Evolutionary conservation across 2,329 filamentous ascomycete genomes (phyloP).

Genomic region (Pseudofabraea citricarpa): DNA sequence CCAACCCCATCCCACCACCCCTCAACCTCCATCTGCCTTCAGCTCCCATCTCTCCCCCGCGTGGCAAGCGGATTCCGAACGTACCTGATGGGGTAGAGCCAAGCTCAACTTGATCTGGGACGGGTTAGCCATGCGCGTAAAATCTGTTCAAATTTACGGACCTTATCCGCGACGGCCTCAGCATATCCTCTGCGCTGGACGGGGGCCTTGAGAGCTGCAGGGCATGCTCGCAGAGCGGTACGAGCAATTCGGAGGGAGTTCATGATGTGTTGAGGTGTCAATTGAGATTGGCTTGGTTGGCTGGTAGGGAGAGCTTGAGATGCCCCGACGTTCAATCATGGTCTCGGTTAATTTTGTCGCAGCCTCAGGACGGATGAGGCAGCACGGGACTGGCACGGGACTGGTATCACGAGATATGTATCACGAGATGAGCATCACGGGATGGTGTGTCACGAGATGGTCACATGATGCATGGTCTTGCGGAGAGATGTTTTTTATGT

Average conservation of each 20-base stretch:
- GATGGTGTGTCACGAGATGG: no score
- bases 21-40: conserved; percentile 1
- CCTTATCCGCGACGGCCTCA: conserved; percentile 81
- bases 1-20: conserved; percentile 17
- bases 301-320: conserved; percentile 12
- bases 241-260: conserved; percentile 92
- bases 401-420: no score
- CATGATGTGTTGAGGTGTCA: conserved; percentile 57
- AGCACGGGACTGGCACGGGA: no score
- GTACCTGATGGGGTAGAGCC: conserved; percentile 96
- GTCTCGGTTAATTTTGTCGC: conserved; percentile 2
- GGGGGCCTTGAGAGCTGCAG: conserved; percentile 69
- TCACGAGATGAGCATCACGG: no score
- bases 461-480: no score
- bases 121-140: conserved; percentile 21
- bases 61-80: conserved; percentile 27
- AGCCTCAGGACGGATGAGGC: no score
- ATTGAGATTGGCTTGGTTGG: conserved; percentile 37
- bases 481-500: no score
- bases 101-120: conserved; percentile 90
- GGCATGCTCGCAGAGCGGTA: conserved; percentile 78
- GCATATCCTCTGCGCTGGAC: conserved; percentile 88
- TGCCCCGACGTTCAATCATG: conserved; percentile 3
- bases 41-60: background rate
- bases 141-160: conserved; percentile 31